Conservation (phyloP, 345 rosid genomes). For the Kandelia obovata region DNA sequence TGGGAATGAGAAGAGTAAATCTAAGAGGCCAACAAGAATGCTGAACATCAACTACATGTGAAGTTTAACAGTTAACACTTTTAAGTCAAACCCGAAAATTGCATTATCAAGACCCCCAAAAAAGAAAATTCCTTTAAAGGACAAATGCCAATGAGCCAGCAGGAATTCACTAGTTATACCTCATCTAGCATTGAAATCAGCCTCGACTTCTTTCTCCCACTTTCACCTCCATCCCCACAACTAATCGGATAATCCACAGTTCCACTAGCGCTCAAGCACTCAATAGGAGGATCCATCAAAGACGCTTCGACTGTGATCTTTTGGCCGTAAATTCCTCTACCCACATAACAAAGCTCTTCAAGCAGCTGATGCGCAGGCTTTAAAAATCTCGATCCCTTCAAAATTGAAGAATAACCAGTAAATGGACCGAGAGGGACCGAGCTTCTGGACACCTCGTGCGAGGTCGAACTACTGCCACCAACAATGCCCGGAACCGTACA, state of each 20-base stretch:
- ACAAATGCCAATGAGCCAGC: neutral
- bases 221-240: constrained; percentile 42
- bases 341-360: constrained; percentile 72
- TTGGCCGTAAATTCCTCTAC: constrained; percentile 49
- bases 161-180: constrained; percentile 40
- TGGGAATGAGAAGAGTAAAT: constrained; percentile 13
- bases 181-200: constrained; percentile 83
- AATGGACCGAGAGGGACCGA: constrained; percentile 68
- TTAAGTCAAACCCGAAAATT: too few relatives aligned
- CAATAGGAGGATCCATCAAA: constrained; percentile 49
- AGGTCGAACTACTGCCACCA: constrained; percentile 34
- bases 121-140: neutral
- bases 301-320: constrained; percentile 44
- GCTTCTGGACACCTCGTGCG: constrained; percentile 47
- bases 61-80: neutral
- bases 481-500: constrained; percentile 33
- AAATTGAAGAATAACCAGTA: constrained; percentile 72
- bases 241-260: constrained; percentile 31
- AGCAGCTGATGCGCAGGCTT: constrained; percentile 83
- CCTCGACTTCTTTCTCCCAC: constrained; percentile 62
- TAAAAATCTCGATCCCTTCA: constrained; percentile 79
- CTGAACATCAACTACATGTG: constrained; percentile 11
- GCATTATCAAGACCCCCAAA: too few relatives aligned
- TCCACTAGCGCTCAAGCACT: constrained; percentile 35
- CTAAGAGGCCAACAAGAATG: neutral